A percentile compares a stretch with the other conserved stretches of the same genome.
Evolutionary conservation across 352 stramenopile genomes (phyloP).

Genomic region (Phytopythium vexans): DNA sequence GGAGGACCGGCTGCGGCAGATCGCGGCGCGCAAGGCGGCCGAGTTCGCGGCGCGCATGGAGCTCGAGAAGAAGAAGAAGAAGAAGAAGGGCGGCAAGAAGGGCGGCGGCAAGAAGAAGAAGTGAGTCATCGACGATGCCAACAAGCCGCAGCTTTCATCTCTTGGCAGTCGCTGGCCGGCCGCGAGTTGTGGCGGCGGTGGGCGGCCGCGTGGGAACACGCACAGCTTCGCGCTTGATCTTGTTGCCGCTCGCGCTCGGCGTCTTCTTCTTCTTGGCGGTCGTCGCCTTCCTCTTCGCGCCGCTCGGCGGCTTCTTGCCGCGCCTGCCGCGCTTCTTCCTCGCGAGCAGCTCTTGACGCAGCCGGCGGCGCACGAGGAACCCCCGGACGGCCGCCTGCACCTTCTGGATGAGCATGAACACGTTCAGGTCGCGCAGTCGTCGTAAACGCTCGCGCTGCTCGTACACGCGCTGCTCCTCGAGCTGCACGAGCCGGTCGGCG

Average conservation of each 20-base stretch:
- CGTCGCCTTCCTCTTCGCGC: background rate
- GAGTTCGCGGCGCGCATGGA: slow-evolving; percentile 70
- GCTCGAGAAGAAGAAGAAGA: slow-evolving; percentile 85
- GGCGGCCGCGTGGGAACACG: too few relatives aligned
- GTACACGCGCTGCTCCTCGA: slow-evolving; percentile 42
- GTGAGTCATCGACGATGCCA: background rate
- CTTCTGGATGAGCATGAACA: slow-evolving; percentile 47
- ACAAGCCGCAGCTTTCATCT: too few relatives aligned
- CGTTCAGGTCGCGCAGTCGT: slow-evolving; percentile 35
- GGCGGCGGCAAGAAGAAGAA: slow-evolving; percentile 38
- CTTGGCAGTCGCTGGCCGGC: too few relatives aligned
- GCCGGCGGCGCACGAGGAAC: slow-evolving; percentile 41
- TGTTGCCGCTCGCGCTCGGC: too few relatives aligned
- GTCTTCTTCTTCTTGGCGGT: slow-evolving; percentile 1
- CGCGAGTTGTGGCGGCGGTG: too few relatives aligned
- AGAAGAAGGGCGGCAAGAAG: slow-evolving; percentile 39
- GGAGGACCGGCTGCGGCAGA: slow-evolving; percentile 63
- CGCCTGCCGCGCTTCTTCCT: slow-evolving; percentile 18
- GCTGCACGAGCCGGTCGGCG: slow-evolving; percentile 41
- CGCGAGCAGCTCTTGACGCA: slow-evolving; percentile 25
- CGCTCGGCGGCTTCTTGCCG: slow-evolving; percentile 6
- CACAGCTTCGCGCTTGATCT: too few relatives aligned
- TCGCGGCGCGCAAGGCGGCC: slow-evolving; percentile 62
- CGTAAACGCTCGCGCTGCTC: slow-evolving; percentile 24
- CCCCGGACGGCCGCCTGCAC: slow-evolving; percentile 60